These are phyloP conservation scores for Persicaria maculosa DNA, from an alignment of 148 eudicot genomes.

Conservation along the genomic window DNA sequence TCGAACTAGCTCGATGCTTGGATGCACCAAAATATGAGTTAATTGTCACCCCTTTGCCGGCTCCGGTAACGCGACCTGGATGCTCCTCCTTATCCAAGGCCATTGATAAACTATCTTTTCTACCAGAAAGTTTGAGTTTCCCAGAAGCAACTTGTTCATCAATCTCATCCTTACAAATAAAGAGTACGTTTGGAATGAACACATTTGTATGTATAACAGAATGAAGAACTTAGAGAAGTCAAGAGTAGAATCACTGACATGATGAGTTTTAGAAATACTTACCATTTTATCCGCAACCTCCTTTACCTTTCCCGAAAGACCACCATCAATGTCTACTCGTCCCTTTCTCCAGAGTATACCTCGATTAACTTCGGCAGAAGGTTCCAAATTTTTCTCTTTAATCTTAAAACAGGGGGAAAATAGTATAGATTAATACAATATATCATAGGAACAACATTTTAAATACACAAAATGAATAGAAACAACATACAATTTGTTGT, in stretches of 20 bases:
- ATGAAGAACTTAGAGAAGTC: too few relatives aligned
- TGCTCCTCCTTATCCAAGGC: not conserved
- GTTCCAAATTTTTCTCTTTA: not conserved
- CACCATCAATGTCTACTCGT: not conserved
- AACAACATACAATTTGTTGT: not conserved
- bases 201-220: too few relatives aligned
- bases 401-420: not conserved
- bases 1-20: too few relatives aligned
- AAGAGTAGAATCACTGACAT: not conserved
- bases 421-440: not conserved
- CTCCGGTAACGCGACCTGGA: not conserved
- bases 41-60: not conserved
- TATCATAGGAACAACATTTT: not conserved
- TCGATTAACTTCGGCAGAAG: not conserved
- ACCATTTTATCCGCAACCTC: not conserved
- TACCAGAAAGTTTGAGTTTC: not conserved
- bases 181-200: too few relatives aligned
- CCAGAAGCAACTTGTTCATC: not conserved
- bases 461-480: not conserved
- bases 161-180: not conserved
- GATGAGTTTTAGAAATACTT: not conserved
- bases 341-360: not conserved
- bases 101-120: not conserved
- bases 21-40: too few relatives aligned
- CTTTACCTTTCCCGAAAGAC: not conserved